A percentile compares a stretch with the other conserved stretches of the same genome.
These are phyloP conservation scores for Miscanthus lutarioriparius DNA, from an alignment of 176 grass and related monocot species.

Conservation along the genomic window DNA sequence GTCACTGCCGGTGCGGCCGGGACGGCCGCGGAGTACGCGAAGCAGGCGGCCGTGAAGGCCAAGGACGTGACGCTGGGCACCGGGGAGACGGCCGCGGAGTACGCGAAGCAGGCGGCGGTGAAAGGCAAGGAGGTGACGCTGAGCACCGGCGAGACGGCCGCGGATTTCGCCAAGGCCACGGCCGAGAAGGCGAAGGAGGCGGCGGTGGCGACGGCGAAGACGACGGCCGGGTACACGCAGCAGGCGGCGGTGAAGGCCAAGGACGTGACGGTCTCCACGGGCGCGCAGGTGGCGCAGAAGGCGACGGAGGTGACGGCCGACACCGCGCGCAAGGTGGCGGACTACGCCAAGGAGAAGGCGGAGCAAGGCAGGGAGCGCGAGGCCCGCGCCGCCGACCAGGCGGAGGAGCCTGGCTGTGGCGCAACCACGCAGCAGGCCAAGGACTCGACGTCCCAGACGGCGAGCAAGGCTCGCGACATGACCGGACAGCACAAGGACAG, in stretches of 20 bases:
- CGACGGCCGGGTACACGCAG: conserved; percentile 49
- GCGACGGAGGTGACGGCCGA: conserved; percentile 53
- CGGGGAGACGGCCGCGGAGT: conserved; percentile 40
- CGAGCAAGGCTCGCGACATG: conserved; percentile 39
- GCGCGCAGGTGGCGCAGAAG: conserved; percentile 46
- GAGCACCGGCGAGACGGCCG: conserved; percentile 38
- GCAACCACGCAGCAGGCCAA: not conserved
- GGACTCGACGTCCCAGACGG: not conserved
- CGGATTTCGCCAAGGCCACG: conserved; percentile 43
- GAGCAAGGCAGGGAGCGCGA: conserved; percentile 41
- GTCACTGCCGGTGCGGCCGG: conserved; percentile 26
- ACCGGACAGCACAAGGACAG: not conserved
- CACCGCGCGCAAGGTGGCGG: conserved; percentile 31
- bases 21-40: conserved; percentile 49
- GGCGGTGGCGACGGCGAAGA: conserved; percentile 38
- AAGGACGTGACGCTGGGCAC: conserved; percentile 45
- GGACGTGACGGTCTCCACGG: conserved; percentile 40
- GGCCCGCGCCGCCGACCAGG: conserved; percentile 27
- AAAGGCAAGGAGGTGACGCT: conserved; percentile 53
- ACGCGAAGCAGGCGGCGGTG: conserved; percentile 51
- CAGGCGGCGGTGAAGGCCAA: conserved; percentile 56
- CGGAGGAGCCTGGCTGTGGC: conserved; percentile 22
- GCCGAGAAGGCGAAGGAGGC: conserved; percentile 52
- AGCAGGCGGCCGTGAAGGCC: conserved; percentile 41
- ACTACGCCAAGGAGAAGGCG: conserved; percentile 42